Evolutionary conservation across 73 alveolate species (phyloP).

Genomic region (Symbiodinium pilosum): DNA sequence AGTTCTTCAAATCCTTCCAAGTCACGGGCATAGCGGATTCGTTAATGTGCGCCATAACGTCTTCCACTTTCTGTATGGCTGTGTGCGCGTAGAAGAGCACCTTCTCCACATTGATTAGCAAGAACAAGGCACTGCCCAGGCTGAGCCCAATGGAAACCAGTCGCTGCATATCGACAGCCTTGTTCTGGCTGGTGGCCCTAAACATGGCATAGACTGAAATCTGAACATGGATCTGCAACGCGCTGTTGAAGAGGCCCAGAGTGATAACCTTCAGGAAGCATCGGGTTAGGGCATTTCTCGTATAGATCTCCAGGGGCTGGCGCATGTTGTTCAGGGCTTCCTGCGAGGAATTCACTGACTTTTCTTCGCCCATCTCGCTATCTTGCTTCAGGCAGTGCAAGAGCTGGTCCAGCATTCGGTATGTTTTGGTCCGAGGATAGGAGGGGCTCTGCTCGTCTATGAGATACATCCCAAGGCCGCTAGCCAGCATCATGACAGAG

Average conservation of each 20-base stretch:
- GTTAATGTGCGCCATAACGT: conserved; percentile 82
- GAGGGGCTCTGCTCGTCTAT: conserved; percentile 93
- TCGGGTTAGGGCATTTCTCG: conserved; percentile 59
- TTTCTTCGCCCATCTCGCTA: conserved; percentile 11
- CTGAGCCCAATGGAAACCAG: conserved; percentile 57
- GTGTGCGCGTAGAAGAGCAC: conserved; percentile 35
- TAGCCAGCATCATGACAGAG: conserved; percentile 62
- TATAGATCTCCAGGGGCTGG: conserved; percentile 67
- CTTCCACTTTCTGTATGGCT: conserved; percentile 44
- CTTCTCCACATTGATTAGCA: conserved; percentile 79
- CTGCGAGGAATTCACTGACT: conserved; percentile 13
- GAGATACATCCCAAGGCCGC: conserved; percentile 84
- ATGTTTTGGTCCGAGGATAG: conserved; percentile 52
- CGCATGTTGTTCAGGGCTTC: conserved; percentile 47
- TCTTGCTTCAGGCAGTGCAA: not conserved
- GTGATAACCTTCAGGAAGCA: conserved; percentile 78
- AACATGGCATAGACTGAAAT: conserved; percentile 75
- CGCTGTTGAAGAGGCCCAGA: conserved; percentile 62
- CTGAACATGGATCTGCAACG: conserved; percentile 86
- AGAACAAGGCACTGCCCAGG: conserved; percentile 46
- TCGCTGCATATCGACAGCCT: conserved; percentile 75
- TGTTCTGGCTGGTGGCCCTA: conserved; percentile 67
- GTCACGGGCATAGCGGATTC: conserved; percentile 73
- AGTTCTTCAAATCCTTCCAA: conserved; percentile 75
- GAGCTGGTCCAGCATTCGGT: not conserved